A percentile compares a stretch with the other conserved stretches of the same genome.
These are phyloP conservation scores for Cnidoscolus chayamansa DNA, from an alignment of 441 rosid genomes.

Conservation along the genomic window DNA sequence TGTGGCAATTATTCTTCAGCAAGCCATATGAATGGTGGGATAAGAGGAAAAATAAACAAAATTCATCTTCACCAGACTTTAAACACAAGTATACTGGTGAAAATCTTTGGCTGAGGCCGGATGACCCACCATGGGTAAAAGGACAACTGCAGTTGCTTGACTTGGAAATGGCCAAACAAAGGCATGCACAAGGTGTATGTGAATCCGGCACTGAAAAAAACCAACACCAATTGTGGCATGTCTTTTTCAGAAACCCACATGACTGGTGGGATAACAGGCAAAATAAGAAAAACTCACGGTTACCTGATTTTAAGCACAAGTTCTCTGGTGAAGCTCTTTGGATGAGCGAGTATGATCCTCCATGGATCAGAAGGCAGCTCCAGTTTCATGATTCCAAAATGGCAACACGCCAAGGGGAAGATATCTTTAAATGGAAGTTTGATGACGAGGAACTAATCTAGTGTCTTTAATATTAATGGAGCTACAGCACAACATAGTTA, in stretches of 20 bases:
- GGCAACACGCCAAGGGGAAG: slow-evolving; percentile 27
- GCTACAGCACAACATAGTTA: neutral
- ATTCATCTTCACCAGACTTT: slow-evolving; percentile 58
- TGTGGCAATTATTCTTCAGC: slow-evolving; percentile 78
- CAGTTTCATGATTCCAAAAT: slow-evolving; percentile 48
- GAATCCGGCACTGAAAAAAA: slow-evolving; percentile 29
- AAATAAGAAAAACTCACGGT: slow-evolving; percentile 37
- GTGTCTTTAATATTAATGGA: neutral
- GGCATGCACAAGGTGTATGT: slow-evolving; percentile 16
- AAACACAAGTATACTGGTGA: slow-evolving; percentile 68
- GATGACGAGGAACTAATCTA: slow-evolving; percentile 27
- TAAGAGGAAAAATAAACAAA: slow-evolving; percentile 51
- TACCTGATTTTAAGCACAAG: slow-evolving; percentile 79
- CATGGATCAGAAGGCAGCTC: slow-evolving; percentile 64
- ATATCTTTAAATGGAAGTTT: slow-evolving; percentile 43
- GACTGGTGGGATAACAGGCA: slow-evolving; percentile 88
- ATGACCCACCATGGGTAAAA: slow-evolving; percentile 68
- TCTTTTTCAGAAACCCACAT: slow-evolving; percentile 58
- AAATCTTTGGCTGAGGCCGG: slow-evolving; percentile 57
- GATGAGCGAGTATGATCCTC: slow-evolving; percentile 55
- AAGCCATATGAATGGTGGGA: slow-evolving; percentile 88
- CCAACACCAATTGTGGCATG: slow-evolving; percentile 61
- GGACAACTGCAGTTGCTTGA: slow-evolving; percentile 58
- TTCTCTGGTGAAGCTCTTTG: slow-evolving; percentile 69
- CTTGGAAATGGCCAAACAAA: slow-evolving; percentile 31